These are phyloP conservation scores for Ballota nigra DNA, from an alignment of 257 asterid genomes.

Conservation along the genomic window DNA sequence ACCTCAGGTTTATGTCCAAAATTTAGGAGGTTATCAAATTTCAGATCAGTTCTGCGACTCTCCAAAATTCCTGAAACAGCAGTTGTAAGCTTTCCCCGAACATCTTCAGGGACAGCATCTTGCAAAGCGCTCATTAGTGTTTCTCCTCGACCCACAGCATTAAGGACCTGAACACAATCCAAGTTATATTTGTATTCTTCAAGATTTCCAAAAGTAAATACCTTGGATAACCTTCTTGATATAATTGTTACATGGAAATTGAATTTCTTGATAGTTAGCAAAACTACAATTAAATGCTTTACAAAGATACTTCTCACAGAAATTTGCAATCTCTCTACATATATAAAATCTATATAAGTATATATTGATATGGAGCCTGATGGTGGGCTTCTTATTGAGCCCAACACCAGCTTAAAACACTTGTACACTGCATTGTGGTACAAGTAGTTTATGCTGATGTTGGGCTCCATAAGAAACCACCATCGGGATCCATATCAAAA, in stretches of 20 bases:
- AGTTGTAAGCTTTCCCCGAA: constrained; percentile 76
- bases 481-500: neutral
- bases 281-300: neutral
- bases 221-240: neutral
- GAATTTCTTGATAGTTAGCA: constrained; percentile 19
- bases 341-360: neutral
- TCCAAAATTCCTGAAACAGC: constrained; percentile 71
- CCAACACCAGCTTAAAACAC: neutral
- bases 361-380: neutral
- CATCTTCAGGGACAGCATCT: constrained; percentile 97
- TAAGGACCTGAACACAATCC: constrained; percentile 63
- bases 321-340: neutral
- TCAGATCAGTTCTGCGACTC: constrained; percentile 52
- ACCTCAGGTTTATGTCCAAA: constrained; percentile 39
- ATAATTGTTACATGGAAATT: neutral
- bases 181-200: constrained; percentile 1
- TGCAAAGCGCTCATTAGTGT: constrained; percentile 82
- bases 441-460: neutral
- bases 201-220: constrained; percentile 8
- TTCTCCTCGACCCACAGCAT: constrained; percentile 86
- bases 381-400: too few relatives aligned
- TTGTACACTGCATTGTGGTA: neutral
- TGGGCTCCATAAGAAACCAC: neutral
- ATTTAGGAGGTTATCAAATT: constrained; percentile 43
- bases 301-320: neutral